phyloP scores from a whole-genome alignment of 2,329 filamentous ascomycete genomes.

The Dothidotthia symphoricarpi region DNA sequence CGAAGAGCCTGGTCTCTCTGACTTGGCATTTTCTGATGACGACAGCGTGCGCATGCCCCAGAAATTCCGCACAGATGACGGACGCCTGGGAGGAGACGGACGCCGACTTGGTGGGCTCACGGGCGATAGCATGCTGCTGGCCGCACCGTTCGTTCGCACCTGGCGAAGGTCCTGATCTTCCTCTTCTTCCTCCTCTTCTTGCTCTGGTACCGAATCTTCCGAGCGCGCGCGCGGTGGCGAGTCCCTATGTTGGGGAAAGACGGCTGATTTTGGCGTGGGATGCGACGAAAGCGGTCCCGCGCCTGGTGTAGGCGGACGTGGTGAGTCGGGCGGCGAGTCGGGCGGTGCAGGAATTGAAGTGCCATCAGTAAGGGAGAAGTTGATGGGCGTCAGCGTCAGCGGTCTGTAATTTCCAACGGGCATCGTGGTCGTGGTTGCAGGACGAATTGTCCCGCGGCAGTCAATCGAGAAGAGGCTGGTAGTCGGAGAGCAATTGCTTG shows the following conservation, averaged over 20 bases:
- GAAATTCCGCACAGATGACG: slow-evolving; percentile 44
- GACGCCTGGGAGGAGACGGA: slow-evolving; percentile 20
- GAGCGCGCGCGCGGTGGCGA: slow-evolving; percentile 20
- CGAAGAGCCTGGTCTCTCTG: slow-evolving; percentile 39
- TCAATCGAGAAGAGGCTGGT: too few species aligned
- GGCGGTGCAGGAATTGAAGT: slow-evolving; percentile 44
- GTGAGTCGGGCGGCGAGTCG: slow-evolving; percentile 41
- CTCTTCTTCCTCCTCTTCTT: slow-evolving; percentile 2
- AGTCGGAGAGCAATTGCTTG: slow-evolving; percentile 14
- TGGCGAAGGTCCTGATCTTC: slow-evolving; percentile 16
- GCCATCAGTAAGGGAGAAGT: slow-evolving; percentile 45
- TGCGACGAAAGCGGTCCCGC: slow-evolving; percentile 44
- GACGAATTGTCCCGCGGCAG: too few species aligned
- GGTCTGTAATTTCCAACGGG: slow-evolving; percentile 36
- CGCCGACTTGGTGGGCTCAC: slow-evolving; percentile 30
- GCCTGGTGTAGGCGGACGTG: slow-evolving; percentile 41
- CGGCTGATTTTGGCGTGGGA: slow-evolving; percentile 38
- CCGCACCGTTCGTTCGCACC: slow-evolving; percentile 30
- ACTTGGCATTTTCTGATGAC: slow-evolving; percentile 38
- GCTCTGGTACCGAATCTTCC: slow-evolving; percentile 15
- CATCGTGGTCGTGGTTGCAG: slow-evolving; percentile 21
- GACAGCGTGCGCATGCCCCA: slow-evolving; percentile 40
- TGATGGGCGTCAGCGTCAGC: slow-evolving; percentile 40
- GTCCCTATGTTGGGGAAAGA: slow-evolving; percentile 22
- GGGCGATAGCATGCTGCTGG: slow-evolving; percentile 29